Evolutionary conservation across 331 rosid genomes (phyloP).

Genomic region (Pyracantha coccinea): DNA sequence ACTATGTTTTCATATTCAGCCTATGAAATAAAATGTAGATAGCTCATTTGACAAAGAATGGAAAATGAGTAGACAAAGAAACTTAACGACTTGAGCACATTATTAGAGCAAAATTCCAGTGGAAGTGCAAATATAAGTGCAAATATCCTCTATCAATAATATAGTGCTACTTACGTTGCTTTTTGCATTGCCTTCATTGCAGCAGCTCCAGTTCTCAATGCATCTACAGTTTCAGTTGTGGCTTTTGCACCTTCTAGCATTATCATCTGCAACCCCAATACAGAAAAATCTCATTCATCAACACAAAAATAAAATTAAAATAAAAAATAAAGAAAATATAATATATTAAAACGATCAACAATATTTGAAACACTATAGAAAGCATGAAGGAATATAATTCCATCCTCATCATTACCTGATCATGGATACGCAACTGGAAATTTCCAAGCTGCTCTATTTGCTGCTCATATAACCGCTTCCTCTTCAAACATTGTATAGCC

Average conservation of each 20-base stretch:
- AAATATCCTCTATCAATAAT: not conserved
- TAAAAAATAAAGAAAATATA: not conserved
- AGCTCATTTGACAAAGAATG: not conserved
- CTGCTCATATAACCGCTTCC: constrained; percentile 87
- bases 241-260: constrained; percentile 98
- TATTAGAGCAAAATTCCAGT: not conserved
- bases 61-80: not conserved
- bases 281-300: not conserved
- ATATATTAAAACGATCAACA: not conserved
- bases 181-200: constrained; percentile 99
- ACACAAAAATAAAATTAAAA: not conserved
- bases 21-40: not conserved
- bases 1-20: not conserved
- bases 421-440: constrained; percentile 97
- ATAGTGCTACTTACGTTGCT: constrained; percentile 57
- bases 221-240: constrained; percentile 97
- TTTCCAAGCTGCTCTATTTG: constrained; percentile 98
- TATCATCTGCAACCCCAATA: constrained; percentile 61
- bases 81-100: not conserved
- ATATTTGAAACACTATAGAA: not conserved
- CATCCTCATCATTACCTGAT: constrained; percentile 51
- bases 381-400: not conserved
- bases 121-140: not conserved
- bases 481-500: constrained; percentile 93
- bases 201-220: constrained; percentile 87